Conservation (phyloP, 495 filamentous ascomycete genomes). For the Aeminium ludgeri region DNA sequence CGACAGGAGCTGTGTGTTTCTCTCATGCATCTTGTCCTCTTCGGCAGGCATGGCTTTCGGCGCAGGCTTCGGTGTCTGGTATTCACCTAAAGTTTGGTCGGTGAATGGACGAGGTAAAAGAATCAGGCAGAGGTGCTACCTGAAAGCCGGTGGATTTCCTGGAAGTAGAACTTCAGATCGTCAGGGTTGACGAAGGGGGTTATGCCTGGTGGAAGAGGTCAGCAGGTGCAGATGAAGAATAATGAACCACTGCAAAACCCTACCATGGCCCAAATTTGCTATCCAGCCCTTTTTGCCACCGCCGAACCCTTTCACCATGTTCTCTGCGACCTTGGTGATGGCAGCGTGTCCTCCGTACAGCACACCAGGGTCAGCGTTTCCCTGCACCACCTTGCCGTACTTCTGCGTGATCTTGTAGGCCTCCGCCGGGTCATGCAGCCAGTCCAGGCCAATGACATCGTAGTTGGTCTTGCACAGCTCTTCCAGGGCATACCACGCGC, state of each 20-base stretch:
- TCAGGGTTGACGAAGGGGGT: slow-evolving; percentile 89
- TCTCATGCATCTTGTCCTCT: slow-evolving; percentile 13
- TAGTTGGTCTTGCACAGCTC: slow-evolving; percentile 76
- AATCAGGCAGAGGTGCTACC: slow-evolving; percentile 10
- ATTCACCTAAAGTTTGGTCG: slow-evolving; percentile 9
- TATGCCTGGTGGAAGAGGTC: slow-evolving; percentile 38
- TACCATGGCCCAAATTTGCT: slow-evolving; percentile 78
- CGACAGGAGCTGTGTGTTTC: slow-evolving; percentile 8
- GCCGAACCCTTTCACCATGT: slow-evolving; percentile 75
- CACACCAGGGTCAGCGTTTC: slow-evolving; percentile 87
- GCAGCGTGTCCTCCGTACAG: slow-evolving; percentile 68
- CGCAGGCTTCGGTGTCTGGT: slow-evolving; percentile 7
- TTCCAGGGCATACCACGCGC: slow-evolving; percentile 91
- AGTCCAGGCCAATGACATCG: slow-evolving; percentile 85
- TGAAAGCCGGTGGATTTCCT: slow-evolving; percentile 68
- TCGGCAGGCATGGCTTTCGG: slow-evolving; percentile 3
- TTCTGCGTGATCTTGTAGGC: slow-evolving; percentile 51
- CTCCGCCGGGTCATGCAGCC: slow-evolving; percentile 78
- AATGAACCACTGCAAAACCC: slow-evolving; percentile 11
- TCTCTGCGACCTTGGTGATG: slow-evolving; percentile 62
- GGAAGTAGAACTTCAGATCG: slow-evolving; percentile 78
- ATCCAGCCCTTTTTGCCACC: slow-evolving; percentile 81
- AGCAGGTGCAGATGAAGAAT: slow-evolving; percentile 8
- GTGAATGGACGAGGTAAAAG: slow-evolving; percentile 2
- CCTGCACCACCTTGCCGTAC: slow-evolving; percentile 66